A percentile compares a stretch with the other conserved stretches of the same genome.
These are phyloP conservation scores for Ogataea wickerhamii DNA, from an alignment of 805 yeast genomes.

Conservation along the genomic window DNA sequence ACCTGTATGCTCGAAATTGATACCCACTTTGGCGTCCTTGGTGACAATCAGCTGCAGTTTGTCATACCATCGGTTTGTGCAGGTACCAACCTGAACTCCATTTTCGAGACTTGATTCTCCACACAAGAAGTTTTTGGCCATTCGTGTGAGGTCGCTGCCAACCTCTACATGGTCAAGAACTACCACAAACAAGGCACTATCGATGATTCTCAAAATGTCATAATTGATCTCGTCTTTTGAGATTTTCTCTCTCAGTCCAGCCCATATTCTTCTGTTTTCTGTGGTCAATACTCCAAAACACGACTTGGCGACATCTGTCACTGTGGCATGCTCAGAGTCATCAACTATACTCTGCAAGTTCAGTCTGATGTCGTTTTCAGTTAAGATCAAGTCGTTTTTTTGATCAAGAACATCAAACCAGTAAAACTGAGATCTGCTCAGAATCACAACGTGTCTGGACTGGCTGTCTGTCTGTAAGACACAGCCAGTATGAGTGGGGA, in stretches of 20 bases:
- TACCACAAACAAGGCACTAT: conserved; percentile 75
- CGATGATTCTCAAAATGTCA: conserved; percentile 72
- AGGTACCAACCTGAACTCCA: conserved; percentile 90
- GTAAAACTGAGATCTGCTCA: conserved; percentile 84
- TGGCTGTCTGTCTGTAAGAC: conserved; percentile 75
- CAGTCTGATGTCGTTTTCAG: conserved; percentile 70
- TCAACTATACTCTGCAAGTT: conserved; percentile 72
- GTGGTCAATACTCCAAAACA: conserved; percentile 90
- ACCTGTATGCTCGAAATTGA: conserved; percentile 91
- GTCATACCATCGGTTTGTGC: conserved; percentile 91
- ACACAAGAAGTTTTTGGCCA: conserved; percentile 83
- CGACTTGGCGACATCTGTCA: conserved; percentile 61
- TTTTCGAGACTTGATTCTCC: conserved; percentile 75
- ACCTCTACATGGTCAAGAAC: conserved; percentile 79
- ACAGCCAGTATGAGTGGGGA: conserved; percentile 81
- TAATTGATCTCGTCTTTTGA: conserved; percentile 47
- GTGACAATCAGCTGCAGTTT: conserved; percentile 85
- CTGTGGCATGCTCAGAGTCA: conserved; percentile 58
- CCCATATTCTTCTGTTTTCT: conserved; percentile 87
- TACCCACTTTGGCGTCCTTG: conserved; percentile 86
- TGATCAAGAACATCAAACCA: conserved; percentile 91
- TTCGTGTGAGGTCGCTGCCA: conserved; percentile 53
- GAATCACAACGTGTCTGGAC: conserved; percentile 76
- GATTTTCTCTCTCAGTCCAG: conserved; percentile 58
- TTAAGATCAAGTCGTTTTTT: conserved; percentile 63